Base-by-base conservation (phyloP, 1,284 basidiomycete genomes). In the Ceratobasidium sp. region DNA sequence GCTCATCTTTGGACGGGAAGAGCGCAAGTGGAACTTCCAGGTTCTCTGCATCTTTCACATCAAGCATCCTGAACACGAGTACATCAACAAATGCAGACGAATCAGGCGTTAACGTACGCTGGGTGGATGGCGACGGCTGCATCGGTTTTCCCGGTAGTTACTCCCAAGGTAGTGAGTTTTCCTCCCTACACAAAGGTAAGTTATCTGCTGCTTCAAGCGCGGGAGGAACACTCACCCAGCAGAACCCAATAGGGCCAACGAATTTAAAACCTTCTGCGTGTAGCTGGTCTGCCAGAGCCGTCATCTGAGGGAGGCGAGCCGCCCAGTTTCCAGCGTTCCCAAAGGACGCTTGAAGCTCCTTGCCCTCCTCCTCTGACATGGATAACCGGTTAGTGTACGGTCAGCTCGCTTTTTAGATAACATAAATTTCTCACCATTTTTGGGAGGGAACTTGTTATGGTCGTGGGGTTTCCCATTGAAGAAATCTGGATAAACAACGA, bases 1-100 rank as follows among this genome's bases (percentile, higher is more conserved):
- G 86, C 81, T 92, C 91, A 81, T 92, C 91, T 68, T 88, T 88
- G 67, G 90, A 90, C 23, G 88, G 87, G 84, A 90, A 92, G 48
- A 90, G 85, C 3, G 86, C 91, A 38, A 92, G 81, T 30, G 91
- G 91, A 16, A 91, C 86, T 14, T 86, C 85, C 44, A 92, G 82
- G 55, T 87, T 86, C 6, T 85, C 82, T 1, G 88, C 88, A 80
- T 92, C 91, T 4, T 85, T 84, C 14, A 86, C 85, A 20, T 87
- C 87, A n/a, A 92, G 84, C 89, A 91, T 90, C 6, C 89, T 90
- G 78, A 8, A 44, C 44, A 18, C 44, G n/a, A 30, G 27, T 69
- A 14, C 55, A 18, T 14, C 75, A 41, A 41, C 10, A 12, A 79
- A 33, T 27, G 41, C 55, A 10, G 3, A 64, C 4, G 35, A 4